Evolutionary conservation across 2,329 filamentous ascomycete genomes (phyloP).

Genomic region (Fusarium caatingaense): DNA sequence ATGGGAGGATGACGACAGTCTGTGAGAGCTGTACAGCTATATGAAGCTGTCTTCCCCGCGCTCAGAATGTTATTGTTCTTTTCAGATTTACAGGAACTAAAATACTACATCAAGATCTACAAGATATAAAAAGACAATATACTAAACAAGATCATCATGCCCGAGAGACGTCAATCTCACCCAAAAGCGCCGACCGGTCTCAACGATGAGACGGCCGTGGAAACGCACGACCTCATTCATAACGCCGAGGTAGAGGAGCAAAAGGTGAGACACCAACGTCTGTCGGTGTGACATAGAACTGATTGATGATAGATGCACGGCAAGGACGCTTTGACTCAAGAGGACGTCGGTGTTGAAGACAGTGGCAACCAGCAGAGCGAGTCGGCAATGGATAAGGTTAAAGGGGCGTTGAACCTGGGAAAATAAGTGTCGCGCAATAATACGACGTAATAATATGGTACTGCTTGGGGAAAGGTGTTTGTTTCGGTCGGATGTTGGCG

Average conservation of each 20-base stretch:
- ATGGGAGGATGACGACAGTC: conserved; percentile 36
- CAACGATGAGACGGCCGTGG: conserved; percentile 48
- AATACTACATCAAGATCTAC: background rate
- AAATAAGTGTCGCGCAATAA: conserved; percentile 23
- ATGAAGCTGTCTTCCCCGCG: conserved; percentile 22
- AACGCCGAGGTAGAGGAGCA: conserved; percentile 51
- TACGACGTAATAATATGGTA: rapidly evolving
- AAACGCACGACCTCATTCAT: conserved; percentile 52
- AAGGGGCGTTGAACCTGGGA: conserved; percentile 42
- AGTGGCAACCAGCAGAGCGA: background rate
- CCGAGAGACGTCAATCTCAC: conserved; percentile 26
- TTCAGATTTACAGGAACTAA: too few species aligned
- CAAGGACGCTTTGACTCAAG: conserved; percentile 38
- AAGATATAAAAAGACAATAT: background rate
- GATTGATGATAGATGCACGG: conserved; percentile 38
- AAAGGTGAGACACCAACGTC: conserved; percentile 14
- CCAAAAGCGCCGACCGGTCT: conserved; percentile 41
- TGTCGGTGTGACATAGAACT: background rate
- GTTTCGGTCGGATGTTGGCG: background rate
- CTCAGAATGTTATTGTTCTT: background rate
- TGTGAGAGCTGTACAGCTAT: conserved; percentile 16
- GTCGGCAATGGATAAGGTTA: conserved; percentile 45
- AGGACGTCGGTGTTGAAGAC: conserved; percentile 30
- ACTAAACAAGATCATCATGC: conserved; percentile 10
- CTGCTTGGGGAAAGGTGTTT: background rate